Evolutionary conservation across 2,329 filamentous ascomycete species (phyloP).

Genomic region (Trichophaea hybrida): DNA sequence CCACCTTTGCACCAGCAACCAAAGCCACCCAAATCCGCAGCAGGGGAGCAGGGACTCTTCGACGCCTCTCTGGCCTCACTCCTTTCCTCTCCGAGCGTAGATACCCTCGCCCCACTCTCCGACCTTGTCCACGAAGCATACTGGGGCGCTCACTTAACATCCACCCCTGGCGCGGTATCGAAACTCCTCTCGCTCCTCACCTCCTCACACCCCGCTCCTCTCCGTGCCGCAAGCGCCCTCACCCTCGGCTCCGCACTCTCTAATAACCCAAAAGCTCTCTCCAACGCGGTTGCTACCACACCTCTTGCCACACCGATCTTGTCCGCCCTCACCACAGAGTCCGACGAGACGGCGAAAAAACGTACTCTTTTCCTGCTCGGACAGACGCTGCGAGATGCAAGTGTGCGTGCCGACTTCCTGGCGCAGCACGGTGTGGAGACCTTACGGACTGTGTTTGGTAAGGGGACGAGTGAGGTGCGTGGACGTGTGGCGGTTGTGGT

Average conservation of each 20-base stretch:
- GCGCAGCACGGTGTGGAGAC: constrained; percentile 40
- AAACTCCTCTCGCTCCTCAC: constrained; percentile 39
- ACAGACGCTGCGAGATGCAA: constrained; percentile 42
- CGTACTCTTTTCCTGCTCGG: constrained; percentile 36
- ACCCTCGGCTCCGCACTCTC: constrained; percentile 45
- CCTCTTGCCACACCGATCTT: constrained; percentile 31
- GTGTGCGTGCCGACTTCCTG: constrained; percentile 44
- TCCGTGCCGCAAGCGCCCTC: constrained; percentile 39
- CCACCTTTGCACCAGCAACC: not conserved
- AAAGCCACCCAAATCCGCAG: constrained; percentile 1
- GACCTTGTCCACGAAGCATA: constrained; percentile 55
- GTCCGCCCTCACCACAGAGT: constrained; percentile 18
- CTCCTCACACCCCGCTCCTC: constrained; percentile 26
- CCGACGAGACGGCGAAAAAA: constrained; percentile 18
- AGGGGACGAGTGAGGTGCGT: constrained; percentile 38
- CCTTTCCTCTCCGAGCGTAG: not conserved
- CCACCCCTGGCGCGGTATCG: constrained; percentile 41
- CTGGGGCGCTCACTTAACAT: constrained; percentile 49
- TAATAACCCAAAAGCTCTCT: constrained; percentile 50
- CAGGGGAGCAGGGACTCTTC: constrained; percentile 1
- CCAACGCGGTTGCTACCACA: constrained; percentile 27
- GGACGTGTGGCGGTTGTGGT: constrained; percentile 45
- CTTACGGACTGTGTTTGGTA: constrained; percentile 40
- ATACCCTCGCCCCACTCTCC: constrained; percentile 33
- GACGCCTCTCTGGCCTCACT: not conserved